These are phyloP conservation scores for Candida tammaniensis DNA, from an alignment of 805 yeast genomes.

Conservation along the genomic window DNA sequence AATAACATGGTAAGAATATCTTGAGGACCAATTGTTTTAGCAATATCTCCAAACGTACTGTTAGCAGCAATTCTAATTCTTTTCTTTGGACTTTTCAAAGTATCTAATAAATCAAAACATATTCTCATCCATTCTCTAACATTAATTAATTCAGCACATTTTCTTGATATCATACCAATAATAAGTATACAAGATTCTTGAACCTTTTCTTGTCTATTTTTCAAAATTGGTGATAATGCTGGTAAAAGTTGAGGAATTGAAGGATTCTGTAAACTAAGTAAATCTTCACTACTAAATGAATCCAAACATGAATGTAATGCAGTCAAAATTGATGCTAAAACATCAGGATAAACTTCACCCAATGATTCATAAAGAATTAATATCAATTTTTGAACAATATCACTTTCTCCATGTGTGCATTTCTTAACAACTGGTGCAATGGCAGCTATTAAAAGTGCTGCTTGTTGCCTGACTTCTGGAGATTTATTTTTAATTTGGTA, in stretches of 20 bases:
- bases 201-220: slow-evolving; percentile 86
- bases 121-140: slow-evolving; percentile 98
- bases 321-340: slow-evolving; percentile 76
- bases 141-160: slow-evolving; percentile 76
- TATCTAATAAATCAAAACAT: slow-evolving; percentile 84
- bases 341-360: slow-evolving; percentile 95
- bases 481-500: slow-evolving; percentile 70
- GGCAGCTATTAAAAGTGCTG: slow-evolving; percentile 71
- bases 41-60: slow-evolving; percentile 85
- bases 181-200: slow-evolving; percentile 78
- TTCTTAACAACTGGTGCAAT: slow-evolving; percentile 64
- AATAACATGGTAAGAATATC: slow-evolving; percentile 84
- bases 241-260: slow-evolving; percentile 82
- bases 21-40: slow-evolving; percentile 92
- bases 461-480: slow-evolving; percentile 74
- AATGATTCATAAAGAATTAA: slow-evolving; percentile 82
- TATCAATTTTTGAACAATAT: slow-evolving; percentile 63
- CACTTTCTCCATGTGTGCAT: slow-evolving; percentile 60
- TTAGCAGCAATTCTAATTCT: slow-evolving; percentile 82
- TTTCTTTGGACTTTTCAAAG: slow-evolving; percentile 78
- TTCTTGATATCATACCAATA: slow-evolving; percentile 78
- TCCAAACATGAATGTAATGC: slow-evolving; percentile 66
- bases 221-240: slow-evolving; percentile 83
- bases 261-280: slow-evolving; percentile 58
- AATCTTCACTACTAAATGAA: slow-evolving; percentile 53